Percentiles rank a stretch among this genome's conserved stretches.
These are phyloP conservation scores for Reticulascus tulasneorum DNA, from an alignment of 2,329 filamentous ascomycete species.

Conservation along the genomic window DNA sequence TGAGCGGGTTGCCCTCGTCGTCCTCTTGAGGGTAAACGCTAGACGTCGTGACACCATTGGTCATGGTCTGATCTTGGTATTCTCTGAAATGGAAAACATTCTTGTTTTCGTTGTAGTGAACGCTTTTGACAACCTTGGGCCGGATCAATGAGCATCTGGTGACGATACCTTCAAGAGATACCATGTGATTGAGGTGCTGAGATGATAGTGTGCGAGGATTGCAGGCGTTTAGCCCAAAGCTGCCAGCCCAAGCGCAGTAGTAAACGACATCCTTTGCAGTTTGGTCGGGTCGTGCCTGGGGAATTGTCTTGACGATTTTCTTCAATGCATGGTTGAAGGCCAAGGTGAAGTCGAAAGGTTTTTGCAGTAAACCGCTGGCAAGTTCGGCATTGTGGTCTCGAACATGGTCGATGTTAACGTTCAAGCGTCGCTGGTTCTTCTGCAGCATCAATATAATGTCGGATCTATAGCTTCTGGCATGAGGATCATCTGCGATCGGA, in stretches of 20 bases:
- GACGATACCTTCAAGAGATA: constrained; percentile 95
- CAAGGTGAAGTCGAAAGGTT: constrained; percentile 82
- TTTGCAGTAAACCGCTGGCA: constrained; percentile 71
- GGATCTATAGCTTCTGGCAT: constrained; percentile 72
- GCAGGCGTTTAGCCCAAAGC: constrained; percentile 91
- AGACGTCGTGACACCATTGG: constrained; percentile 79
- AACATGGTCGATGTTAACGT: constrained; percentile 85
- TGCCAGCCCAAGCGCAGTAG: constrained; percentile 96
- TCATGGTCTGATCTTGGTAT: constrained; percentile 97
- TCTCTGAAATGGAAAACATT: constrained; percentile 84
- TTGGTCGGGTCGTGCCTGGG: constrained; percentile 71
- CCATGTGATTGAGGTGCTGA: constrained; percentile 89
- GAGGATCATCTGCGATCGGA: constrained; percentile 40
- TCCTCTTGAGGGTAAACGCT: constrained; percentile 95
- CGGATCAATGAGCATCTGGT: constrained; percentile 93
- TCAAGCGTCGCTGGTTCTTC: constrained; percentile 60
- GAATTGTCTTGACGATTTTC: constrained; percentile 77
- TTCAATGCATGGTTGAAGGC: constrained; percentile 91
- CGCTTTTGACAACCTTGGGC: constrained; percentile 96
- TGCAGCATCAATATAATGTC: constrained; percentile 79
- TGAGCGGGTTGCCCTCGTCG: constrained; percentile 83
- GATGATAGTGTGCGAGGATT: constrained; percentile 92
- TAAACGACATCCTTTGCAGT: constrained; percentile 76
- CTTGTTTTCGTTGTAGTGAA: constrained; percentile 89
- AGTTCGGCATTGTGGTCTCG: constrained; percentile 81